Base-by-base conservation (phyloP, 495 filamentous ascomycete species). In the Penicillium argentinense region DNA sequence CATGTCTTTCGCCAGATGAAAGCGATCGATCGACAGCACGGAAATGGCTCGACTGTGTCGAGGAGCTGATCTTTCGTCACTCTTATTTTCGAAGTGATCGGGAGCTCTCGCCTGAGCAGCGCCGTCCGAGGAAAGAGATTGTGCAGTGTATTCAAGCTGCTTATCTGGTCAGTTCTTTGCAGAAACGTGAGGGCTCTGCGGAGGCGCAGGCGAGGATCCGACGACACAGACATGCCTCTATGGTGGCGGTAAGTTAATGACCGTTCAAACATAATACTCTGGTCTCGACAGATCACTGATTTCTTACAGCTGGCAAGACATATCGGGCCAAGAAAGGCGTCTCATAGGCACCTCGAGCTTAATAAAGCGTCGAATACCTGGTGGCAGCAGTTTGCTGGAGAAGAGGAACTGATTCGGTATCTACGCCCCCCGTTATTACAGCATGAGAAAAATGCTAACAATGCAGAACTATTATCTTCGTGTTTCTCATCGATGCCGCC, bases 401-500 rank as follows among this genome's bases (percentile, higher is more conserved):
- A 60, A 16, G 57, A 60, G 18, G 57, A 56, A 12, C 16, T 57
- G 1, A 52, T 57, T 13, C 36, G 57, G 57, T 60, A 13, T n/a
- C n/a, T n/a, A n/a, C n/a, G n/a, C n/a, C n/a, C n/a, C n/a, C n/a
- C n/a, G n/a, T n/a, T n/a, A n/a, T n/a, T n/a, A n/a, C n/a, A n/a
- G n/a, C n/a, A n/a, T n/a, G n/a, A n/a, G n/a, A n/a, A n/a, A n/a
- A n/a, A n/a, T n/a, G 16, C 16, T 36, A 27, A 41, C 17, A 5
- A 18, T 21, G 3, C 39, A 58, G 59, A 11, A 51, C 59, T 12
- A 41, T 62, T 3, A 62, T 22, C n/a, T 62, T 53, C 19, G 48
- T 62, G 11, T 62, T 62, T 25, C 39, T 58, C 5, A 52, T 62
- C 17, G 59, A 62, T 27, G 44, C 51, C 9, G 59, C 59, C 5